Base-by-base conservation (phyloP, 345 rosid genomes). In the Eucalyptus marginata region DNA sequence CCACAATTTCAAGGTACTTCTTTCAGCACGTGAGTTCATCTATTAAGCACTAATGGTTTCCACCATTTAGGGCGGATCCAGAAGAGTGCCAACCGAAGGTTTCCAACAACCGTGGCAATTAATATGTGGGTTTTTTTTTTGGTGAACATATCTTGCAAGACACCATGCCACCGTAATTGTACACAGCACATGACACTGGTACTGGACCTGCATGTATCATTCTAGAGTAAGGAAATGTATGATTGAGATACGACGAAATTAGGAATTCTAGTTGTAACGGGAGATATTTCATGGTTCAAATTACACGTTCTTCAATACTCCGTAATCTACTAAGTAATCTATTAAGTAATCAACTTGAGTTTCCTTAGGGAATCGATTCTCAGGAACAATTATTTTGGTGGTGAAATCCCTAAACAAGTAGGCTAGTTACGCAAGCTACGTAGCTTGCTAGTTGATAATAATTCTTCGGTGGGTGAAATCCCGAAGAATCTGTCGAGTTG, bases 201-300 rank as follows among this genome's bases (percentile, higher is more conserved):
- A 59, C 16, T 27, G 7, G 31, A 59, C 15, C 0, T 59, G 31
- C 68, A 5, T 12, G 68, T 1, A 59, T 27, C 8, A 27, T 59
- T 27, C 4, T 3, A 12, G 1, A 1, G 16, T 0, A 59, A 59
- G 68, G 31, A 27, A 27, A 59, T 59, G 68, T 27, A 59, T 12
- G 68, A 59, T 59, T 1, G 68, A 59, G 0, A 0, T 58, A 25
- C 6, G 4, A 25, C 0, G 3, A 25, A 58, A 58, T 0, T 56
- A 58, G 7, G 7, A 27, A 59, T 59, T 59, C 16, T 59, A 59
- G 2, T 59, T 12, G 15, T 59, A 12, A 59, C 1, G 0, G 1
- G 31, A 59, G 66, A 59, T 25, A 27, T 0, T 25, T 59, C 7
- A 25, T 5, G 31, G 31, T 59, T 59, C 68, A 59, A 27, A 11